These are phyloP conservation scores for Picea sitchensis DNA, from an alignment of 75 land plant species.

Conservation along the genomic window DNA sequence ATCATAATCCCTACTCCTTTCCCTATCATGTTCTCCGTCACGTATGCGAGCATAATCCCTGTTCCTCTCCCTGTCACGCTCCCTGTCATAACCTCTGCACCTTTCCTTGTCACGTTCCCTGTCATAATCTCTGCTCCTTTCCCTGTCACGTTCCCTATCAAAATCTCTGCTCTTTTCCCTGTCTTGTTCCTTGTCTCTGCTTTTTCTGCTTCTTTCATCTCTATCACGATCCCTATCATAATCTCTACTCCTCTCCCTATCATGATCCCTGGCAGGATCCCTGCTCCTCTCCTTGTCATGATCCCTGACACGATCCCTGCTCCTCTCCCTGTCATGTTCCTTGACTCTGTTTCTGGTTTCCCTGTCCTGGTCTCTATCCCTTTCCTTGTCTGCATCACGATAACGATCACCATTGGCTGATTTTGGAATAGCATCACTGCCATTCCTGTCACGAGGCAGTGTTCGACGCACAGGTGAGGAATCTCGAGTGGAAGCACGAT, in stretches of 20 bases:
- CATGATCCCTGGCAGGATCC: slow-evolving; percentile 17
- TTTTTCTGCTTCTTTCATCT: slow-evolving; percentile 15
- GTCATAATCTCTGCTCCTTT: slow-evolving; percentile 40
- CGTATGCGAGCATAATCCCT: slow-evolving; percentile 35
- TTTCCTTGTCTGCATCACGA: slow-evolving; percentile 42
- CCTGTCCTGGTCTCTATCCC: slow-evolving; percentile 27
- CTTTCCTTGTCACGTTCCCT: slow-evolving; percentile 24
- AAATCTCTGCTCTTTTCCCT: too few relatives aligned
- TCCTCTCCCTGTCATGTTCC: slow-evolving; percentile 35
- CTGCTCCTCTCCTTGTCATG: slow-evolving; percentile 30
- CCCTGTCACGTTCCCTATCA: slow-evolving; percentile 31
- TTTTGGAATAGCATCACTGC: slow-evolving; percentile 42
- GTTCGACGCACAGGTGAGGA: slow-evolving; percentile 93
- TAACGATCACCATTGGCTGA: slow-evolving; percentile 41
- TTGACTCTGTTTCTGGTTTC: slow-evolving; percentile 20
- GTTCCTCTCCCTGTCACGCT: slow-evolving; percentile 39
- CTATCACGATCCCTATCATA: slow-evolving; percentile 13
- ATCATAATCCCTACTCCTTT: slow-evolving; percentile 42
- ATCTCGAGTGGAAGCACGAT: slow-evolving; percentile 97
- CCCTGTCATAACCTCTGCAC: slow-evolving; percentile 27
- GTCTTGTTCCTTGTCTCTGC: slow-evolving; percentile 28
- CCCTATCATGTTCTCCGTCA: slow-evolving; percentile 41
- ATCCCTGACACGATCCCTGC: slow-evolving; percentile 20
- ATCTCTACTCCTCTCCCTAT: slow-evolving; percentile 7
- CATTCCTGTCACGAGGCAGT: slow-evolving; percentile 42